Evolutionary conservation across 2,329 filamentous ascomycete genomes (phyloP).

Genomic region (Parasarocladium wereldwijsianum): DNA sequence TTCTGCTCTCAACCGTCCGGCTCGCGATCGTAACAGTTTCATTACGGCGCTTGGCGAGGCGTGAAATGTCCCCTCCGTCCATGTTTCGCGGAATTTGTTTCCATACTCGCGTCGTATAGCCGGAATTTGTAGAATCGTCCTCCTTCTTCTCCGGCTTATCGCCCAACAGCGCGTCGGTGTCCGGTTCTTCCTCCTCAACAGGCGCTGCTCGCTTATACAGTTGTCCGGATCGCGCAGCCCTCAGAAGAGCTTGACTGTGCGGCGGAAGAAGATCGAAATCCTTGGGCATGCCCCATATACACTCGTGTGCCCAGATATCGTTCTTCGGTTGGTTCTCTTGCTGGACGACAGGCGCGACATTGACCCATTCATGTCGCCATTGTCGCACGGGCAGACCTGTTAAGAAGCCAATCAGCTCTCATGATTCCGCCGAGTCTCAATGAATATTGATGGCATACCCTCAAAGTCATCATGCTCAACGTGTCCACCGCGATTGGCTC

Average conservation of each 20-base stretch:
- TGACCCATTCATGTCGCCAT: constrained; percentile 64
- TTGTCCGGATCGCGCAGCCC: constrained; percentile 63
- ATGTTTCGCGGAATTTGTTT: constrained; percentile 44
- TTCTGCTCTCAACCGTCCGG: constrained; percentile 29
- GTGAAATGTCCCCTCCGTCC: constrained; percentile 36
- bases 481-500: constrained; percentile 40
- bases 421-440: neutral
- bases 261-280: constrained; percentile 65
- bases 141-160: constrained; percentile 49
- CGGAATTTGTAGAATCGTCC: constrained; percentile 38
- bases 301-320: constrained; percentile 59
- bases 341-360: constrained; percentile 48
- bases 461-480: constrained; percentile 49
- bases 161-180: constrained; percentile 26
- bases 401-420: constrained; percentile 13
- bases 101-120: constrained; percentile 44
- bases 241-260: constrained; percentile 70
- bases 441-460: constrained; percentile 21
- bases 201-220: constrained; percentile 60
- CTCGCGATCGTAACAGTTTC: constrained; percentile 42
- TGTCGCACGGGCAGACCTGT: constrained; percentile 79
- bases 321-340: constrained; percentile 49
- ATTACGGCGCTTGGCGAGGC: constrained; percentile 47
- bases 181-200: constrained; percentile 42
- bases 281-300: constrained; percentile 69